Evolutionary conservation across 805 yeast genomes (phyloP).

Genomic region (Saccharomycopsis javanensis): DNA sequence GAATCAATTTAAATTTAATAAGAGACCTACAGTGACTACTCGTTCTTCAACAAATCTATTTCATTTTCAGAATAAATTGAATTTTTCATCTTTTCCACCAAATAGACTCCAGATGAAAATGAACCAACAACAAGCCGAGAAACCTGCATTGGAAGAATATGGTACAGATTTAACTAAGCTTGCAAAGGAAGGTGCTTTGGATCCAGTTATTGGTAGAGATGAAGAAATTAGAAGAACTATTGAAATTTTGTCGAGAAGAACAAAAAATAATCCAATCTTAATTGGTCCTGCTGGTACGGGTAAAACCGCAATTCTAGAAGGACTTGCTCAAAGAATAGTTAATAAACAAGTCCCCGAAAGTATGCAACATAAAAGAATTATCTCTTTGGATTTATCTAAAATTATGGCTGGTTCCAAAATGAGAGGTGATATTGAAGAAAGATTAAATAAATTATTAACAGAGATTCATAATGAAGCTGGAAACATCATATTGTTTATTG

Average conservation of each 20-base stretch:
- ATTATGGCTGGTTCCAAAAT: conserved; percentile 91
- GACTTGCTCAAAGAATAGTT: conserved; percentile 86
- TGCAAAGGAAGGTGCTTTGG: conserved; percentile 84
- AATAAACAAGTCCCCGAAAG: conserved; percentile 92
- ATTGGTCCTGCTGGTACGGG: conserved; percentile 98
- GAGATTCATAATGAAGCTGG: conserved; percentile 61
- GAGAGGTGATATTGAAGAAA: conserved; percentile 92
- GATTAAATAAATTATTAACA: conserved; percentile 68
- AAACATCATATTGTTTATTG: conserved; percentile 71
- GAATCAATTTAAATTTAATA: not conserved
- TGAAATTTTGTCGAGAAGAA: conserved; percentile 83
- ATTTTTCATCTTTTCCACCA: not conserved
- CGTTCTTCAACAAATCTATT: not conserved
- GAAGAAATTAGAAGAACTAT: conserved; percentile 90
- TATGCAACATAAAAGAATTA: conserved; percentile 74
- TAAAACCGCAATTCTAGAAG: conserved; percentile 94
- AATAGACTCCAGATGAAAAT: conserved; percentile 13
- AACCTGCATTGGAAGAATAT: conserved; percentile 73
- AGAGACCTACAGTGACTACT: not conserved
- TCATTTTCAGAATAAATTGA: not conserved
- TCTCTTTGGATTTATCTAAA: conserved; percentile 80
- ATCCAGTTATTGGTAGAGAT: conserved; percentile 95
- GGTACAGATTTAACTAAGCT: conserved; percentile 81
- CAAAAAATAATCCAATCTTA: conserved; percentile 90
- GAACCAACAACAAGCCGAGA: conserved; percentile 37